These are phyloP conservation scores for Tagetes erecta DNA, from an alignment of 129 eudicot genomes.

Conservation along the genomic window DNA sequence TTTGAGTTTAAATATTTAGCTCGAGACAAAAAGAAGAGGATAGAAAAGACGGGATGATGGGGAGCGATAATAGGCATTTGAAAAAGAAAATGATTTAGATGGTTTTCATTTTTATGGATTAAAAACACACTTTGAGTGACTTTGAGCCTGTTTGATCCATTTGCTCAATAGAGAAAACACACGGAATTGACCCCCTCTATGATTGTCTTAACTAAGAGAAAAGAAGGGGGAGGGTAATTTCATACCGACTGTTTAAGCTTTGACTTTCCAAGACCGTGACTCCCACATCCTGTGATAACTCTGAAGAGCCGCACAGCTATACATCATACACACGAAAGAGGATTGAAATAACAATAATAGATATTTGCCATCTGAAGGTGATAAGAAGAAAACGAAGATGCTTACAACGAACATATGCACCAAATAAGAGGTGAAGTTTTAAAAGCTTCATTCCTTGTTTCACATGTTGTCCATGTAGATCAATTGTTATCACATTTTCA, in stretches of 20 bases:
- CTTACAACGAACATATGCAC: slow-evolving; percentile 96
- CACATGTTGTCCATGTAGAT: slow-evolving; percentile 97
- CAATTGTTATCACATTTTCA: slow-evolving; percentile 82
- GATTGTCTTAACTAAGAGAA: background rate
- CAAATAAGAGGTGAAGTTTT: slow-evolving; percentile 91
- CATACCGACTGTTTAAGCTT: slow-evolving; percentile 91
- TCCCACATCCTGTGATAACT: slow-evolving; percentile 96
- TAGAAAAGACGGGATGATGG: background rate
- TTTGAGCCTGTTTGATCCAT: background rate
- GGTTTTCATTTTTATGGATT: background rate
- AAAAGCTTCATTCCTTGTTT: slow-evolving; percentile 90
- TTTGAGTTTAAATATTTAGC: background rate
- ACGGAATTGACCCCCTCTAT: background rate
- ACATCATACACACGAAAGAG: slow-evolving; percentile 21
- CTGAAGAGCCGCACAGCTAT: slow-evolving; percentile 80
- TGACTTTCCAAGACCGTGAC: slow-evolving; percentile 84
- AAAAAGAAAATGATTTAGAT: background rate
- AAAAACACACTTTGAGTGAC: background rate
- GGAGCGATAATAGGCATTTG: background rate
- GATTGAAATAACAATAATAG: background rate
- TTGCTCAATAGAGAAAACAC: too few species aligned
- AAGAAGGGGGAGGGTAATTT: background rate
- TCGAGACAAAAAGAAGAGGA: background rate
- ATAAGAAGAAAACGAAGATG: slow-evolving; percentile 2
- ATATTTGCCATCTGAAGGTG: background rate